Percentiles rank a stretch among this genome's conserved stretches.
Conservation (phyloP, 192 early-diverging fungal genomes). For the Mortierella claussenii region DNA sequence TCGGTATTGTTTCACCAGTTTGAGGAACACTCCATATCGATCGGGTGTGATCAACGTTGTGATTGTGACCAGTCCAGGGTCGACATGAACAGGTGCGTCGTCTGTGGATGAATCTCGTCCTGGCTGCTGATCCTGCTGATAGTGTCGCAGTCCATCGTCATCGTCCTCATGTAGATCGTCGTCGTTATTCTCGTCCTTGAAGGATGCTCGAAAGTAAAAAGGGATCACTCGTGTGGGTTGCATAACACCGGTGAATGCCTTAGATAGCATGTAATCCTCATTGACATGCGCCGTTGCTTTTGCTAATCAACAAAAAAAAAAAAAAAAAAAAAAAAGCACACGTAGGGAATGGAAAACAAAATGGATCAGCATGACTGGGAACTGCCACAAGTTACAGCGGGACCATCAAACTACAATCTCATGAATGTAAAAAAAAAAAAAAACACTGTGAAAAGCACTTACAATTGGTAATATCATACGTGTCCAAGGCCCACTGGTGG, state of each 20-base stretch:
- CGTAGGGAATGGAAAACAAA: too few relatives aligned
- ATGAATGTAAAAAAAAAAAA: not conserved
- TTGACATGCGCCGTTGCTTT: slow-evolving; percentile 22
- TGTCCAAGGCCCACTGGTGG: slow-evolving; percentile 38
- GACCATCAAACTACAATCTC: not conserved
- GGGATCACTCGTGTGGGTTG: slow-evolving; percentile 68
- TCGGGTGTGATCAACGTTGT: slow-evolving; percentile 68
- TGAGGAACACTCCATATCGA: slow-evolving; percentile 62
- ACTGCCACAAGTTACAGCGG: too few relatives aligned
- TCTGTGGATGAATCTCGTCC: not conserved
- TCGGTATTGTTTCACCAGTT: slow-evolving; percentile 62
- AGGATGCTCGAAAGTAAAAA: slow-evolving; percentile 64
- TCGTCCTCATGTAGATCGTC: slow-evolving; percentile 37
- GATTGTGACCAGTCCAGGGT: slow-evolving; percentile 56
- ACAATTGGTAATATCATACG: slow-evolving; percentile 31
- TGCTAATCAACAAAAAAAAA: slow-evolving; percentile 4
- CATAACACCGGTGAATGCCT: slow-evolving; percentile 67
- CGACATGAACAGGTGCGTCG: slow-evolving; percentile 32
- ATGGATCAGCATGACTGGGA: too few relatives aligned
- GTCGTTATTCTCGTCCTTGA: slow-evolving; percentile 42
- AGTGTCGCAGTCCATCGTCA: slow-evolving; percentile 1
- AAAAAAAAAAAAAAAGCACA: not conserved
- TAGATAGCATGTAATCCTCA: slow-evolving; percentile 67
- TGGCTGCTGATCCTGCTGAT: slow-evolving; percentile 1
- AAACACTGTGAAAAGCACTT: not conserved